phyloP scores from a whole-genome alignment of 2,329 filamentous ascomycete species.

The Claviceps fusiformis region DNA sequence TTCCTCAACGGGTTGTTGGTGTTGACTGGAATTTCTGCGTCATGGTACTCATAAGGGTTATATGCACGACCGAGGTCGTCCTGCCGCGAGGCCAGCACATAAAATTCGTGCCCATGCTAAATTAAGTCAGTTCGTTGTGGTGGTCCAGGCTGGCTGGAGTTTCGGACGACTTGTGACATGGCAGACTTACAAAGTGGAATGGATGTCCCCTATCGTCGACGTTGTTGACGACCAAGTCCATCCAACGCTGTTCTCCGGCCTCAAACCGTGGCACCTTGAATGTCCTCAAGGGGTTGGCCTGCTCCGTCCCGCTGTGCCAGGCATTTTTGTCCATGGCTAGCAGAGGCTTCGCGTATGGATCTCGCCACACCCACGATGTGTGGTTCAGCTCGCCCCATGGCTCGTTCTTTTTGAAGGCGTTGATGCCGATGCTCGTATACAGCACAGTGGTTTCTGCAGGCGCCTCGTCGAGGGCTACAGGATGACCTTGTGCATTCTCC shows the following conservation, averaged over 20 bases:
- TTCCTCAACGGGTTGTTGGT: constrained; percentile 16
- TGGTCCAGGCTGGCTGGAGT: background rate
- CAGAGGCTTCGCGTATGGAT: constrained; percentile 7
- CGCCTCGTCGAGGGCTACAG: background rate
- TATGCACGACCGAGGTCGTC: constrained; percentile 2
- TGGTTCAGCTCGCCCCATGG: constrained; percentile 10
- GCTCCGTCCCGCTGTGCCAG: constrained; percentile 8
- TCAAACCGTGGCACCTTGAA: constrained; percentile 9
- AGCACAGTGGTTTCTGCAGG: constrained; percentile 6
- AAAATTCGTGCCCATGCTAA: constrained; percentile 11
- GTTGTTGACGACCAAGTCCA: constrained; percentile 36
- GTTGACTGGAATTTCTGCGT: background rate
- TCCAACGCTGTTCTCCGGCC: constrained; percentile 20
- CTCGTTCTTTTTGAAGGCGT: constrained; percentile 6
- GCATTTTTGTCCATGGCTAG: constrained; percentile 6
- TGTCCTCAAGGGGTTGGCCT: constrained; percentile 7
- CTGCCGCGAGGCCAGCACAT: constrained; percentile 2
- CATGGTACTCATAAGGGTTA: constrained; percentile 6
- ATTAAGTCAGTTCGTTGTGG: background rate
- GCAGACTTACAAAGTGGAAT: constrained; percentile 28
- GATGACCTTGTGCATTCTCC: background rate
- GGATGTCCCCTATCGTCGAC: constrained; percentile 35
- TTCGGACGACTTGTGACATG: background rate
- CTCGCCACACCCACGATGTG: constrained; percentile 9
- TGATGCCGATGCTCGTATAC: constrained; percentile 8